Conservation (phyloP, 148 eudicot species). For the Agrostemma githago region DNA sequence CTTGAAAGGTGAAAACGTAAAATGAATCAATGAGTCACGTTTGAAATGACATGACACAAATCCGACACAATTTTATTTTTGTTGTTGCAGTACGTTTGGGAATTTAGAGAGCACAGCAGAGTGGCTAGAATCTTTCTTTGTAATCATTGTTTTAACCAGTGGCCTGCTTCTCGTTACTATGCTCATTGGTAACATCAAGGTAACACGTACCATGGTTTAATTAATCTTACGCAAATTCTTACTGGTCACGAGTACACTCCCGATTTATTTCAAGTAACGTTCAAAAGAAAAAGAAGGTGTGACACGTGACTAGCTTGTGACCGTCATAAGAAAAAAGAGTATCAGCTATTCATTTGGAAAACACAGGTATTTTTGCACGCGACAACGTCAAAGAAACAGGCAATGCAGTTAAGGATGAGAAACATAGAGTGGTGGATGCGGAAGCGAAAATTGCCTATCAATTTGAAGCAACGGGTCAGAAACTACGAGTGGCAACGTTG, state of each 20-base stretch:
- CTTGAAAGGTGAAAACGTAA: no score
- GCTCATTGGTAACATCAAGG: slow-evolving; percentile 98
- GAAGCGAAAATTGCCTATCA: slow-evolving; percentile 56
- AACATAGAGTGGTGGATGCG: slow-evolving; percentile 99
- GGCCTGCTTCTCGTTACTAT: slow-evolving; percentile 89
- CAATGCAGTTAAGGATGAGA: slow-evolving; percentile 89
- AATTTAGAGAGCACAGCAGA: slow-evolving; percentile 92
- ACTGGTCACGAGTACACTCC: no score
- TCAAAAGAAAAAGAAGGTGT: no score
- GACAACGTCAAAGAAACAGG: slow-evolving; percentile 89
- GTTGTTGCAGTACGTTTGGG: slow-evolving; percentile 69
- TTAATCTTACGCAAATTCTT: no score
- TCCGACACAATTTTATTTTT: not conserved
- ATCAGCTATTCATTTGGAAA: not conserved
- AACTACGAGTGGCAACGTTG: slow-evolving; percentile 86
- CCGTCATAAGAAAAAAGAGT: no score
- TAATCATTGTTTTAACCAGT: slow-evolving; percentile 73
- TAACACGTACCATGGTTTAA: slow-evolving; percentile 12
- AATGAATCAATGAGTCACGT: no score
- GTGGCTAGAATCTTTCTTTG: slow-evolving; percentile 77
- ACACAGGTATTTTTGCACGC: slow-evolving; percentile 80
- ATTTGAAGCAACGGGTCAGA: slow-evolving; percentile 71
- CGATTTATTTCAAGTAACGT: no score
- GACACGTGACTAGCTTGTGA: no score
- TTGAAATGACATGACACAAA: not conserved